A percentile compares a stretch with the other conserved stretches of the same genome.
Conservation (phyloP, 2,329 filamentous ascomycete species). For the Alternaria ethzedia region DNA sequence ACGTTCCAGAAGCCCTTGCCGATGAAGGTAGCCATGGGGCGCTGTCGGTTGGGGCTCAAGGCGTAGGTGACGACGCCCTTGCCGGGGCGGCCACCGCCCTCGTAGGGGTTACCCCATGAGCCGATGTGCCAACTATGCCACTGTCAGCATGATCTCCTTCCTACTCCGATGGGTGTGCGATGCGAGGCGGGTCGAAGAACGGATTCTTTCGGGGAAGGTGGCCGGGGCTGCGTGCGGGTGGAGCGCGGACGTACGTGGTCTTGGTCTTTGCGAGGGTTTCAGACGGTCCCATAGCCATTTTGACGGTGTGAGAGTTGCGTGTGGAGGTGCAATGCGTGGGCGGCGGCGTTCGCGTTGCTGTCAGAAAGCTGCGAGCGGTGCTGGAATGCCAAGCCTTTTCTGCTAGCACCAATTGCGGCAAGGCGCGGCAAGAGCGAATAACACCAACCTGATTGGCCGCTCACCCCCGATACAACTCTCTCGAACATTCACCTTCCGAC, state of each 20-base stretch:
- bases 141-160: slow-evolving; percentile 19
- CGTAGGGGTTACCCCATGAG: slow-evolving; percentile 48
- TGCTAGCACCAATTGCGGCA: not conserved
- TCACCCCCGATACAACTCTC: not conserved
- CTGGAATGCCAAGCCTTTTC: slow-evolving; percentile 15
- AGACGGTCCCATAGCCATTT: slow-evolving; percentile 42
- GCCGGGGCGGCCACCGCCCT: slow-evolving; percentile 55
- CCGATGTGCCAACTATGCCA: slow-evolving; percentile 45
- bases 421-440: not conserved
- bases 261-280: slow-evolving; percentile 35
- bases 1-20: slow-evolving; percentile 94
- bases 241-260: slow-evolving; percentile 34
- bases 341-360: slow-evolving; percentile 22
- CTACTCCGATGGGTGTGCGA: slow-evolving; percentile 10
- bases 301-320: slow-evolving; percentile 22
- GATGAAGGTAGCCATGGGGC: slow-evolving; percentile 77
- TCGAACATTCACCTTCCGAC: not conserved
- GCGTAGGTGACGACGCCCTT: slow-evolving; percentile 73
- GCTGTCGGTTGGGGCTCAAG: slow-evolving; percentile 86
- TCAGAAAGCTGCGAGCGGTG: slow-evolving; percentile 22
- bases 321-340: slow-evolving; percentile 26
- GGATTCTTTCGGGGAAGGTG: slow-evolving; percentile 3
- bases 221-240: not conserved
- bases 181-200: slow-evolving; percentile 10
- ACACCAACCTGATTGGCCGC: not conserved